Conservation (phyloP, 108 stramenopile species). For the Conticribra guillardii region DNA sequence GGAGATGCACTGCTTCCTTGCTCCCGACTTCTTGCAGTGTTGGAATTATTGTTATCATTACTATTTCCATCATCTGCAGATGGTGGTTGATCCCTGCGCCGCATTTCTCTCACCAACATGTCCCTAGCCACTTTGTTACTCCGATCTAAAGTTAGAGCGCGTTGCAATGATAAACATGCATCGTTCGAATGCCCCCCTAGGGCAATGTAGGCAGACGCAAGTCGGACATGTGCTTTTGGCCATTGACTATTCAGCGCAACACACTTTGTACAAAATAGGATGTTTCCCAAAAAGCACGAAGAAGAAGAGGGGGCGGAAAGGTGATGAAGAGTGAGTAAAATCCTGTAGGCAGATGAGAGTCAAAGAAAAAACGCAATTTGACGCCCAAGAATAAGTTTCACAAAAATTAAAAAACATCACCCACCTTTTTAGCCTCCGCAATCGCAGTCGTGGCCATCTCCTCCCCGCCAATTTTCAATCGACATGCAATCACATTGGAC, state of each 20-base stretch:
- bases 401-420: too few relatives aligned
- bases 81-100: constrained; percentile 41
- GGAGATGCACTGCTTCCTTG: constrained; percentile 5
- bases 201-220: constrained; percentile 80
- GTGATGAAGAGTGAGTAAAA: neutral
- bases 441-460: constrained; percentile 63
- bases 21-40: neutral
- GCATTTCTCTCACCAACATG: constrained; percentile 72
- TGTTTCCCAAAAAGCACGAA: neutral
- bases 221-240: constrained; percentile 81
- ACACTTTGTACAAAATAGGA: constrained; percentile 42
- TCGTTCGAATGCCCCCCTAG: constrained; percentile 79
- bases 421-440: constrained; percentile 64
- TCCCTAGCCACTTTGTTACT: constrained; percentile 64
- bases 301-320: neutral
- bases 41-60: neutral
- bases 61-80: constrained; percentile 6
- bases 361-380: neutral
- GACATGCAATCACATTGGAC: constrained; percentile 60
- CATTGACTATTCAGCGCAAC: constrained; percentile 71
- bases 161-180: constrained; percentile 79
- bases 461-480: constrained; percentile 71
- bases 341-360: neutral
- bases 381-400: too few relatives aligned
- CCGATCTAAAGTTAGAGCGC: constrained; percentile 70